Evolutionary conservation across 2,329 filamentous ascomycete species (phyloP).

Genomic region (Drechslera avenae): DNA sequence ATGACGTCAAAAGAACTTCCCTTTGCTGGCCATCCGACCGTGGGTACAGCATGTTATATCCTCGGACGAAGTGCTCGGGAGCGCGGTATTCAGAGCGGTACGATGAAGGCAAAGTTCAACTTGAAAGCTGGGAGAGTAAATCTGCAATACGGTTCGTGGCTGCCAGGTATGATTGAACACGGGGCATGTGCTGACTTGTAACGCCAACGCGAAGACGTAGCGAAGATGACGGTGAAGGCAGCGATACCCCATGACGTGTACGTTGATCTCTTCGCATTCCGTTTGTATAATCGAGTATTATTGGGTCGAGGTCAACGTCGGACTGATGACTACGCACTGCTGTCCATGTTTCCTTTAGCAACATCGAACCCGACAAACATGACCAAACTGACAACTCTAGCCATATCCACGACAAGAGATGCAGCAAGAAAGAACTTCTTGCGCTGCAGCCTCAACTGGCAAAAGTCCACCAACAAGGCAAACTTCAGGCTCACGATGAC

Average conservation of each 20-base stretch:
- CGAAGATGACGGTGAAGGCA: conserved; percentile 59
- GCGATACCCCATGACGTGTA: conserved; percentile 71
- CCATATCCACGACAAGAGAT: conserved; percentile 36
- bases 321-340: conserved; percentile 8
- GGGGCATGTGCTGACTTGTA: no score
- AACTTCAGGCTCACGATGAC: conserved; percentile 25
- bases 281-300: background rate
- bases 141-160: conserved; percentile 41
- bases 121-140: conserved; percentile 54
- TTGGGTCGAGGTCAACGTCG: background rate
- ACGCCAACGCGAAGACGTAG: conserved; percentile 25
- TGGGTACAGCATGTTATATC: conserved; percentile 60
- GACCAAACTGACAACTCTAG: conserved; percentile 15
- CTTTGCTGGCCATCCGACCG: conserved; percentile 63
- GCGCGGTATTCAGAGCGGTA: conserved; percentile 21
- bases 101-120: conserved; percentile 47
- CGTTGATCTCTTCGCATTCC: conserved; percentile 35
- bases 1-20: conserved; percentile 57
- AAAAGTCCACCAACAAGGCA: conserved; percentile 18
- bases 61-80: conserved; percentile 38
- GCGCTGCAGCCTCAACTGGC: conserved; percentile 46
- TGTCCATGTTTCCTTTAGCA: background rate
- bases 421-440: conserved; percentile 29
- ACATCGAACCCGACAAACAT: conserved; percentile 1
- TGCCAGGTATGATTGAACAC: no score